Percentiles rank a stretch among this genome's conserved stretches.
phyloP scores from a whole-genome alignment of 495 filamentous ascomycete genomes.

The Amniculicola lignicola region DNA sequence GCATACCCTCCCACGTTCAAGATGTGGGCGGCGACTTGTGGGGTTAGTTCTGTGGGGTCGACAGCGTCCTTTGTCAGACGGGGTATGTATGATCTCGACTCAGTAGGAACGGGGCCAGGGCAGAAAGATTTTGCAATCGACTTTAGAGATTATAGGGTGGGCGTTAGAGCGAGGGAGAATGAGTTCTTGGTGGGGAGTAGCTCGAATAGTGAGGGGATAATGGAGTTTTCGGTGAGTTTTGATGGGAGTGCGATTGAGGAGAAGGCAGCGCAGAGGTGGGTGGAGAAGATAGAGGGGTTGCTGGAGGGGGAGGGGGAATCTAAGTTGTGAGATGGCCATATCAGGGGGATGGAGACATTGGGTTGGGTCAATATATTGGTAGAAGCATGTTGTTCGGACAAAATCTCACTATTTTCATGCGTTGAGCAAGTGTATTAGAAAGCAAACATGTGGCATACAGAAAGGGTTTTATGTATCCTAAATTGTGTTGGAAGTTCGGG shows the following conservation, averaged over 20 bases:
- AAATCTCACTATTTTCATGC: too few species aligned
- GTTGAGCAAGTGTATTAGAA: too few species aligned
- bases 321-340: conserved; percentile 9
- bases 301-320: conserved; percentile 25
- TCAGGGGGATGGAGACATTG: too few species aligned
- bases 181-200: conserved; percentile 41
- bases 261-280: conserved; percentile 34
- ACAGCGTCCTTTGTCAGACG: conserved; percentile 29
- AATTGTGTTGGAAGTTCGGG: too few species aligned
- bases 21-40: conserved; percentile 35
- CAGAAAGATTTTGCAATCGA: conserved; percentile 32
- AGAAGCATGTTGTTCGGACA: too few species aligned
- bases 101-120: conserved; percentile 3
- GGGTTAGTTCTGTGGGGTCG: conserved; percentile 39
- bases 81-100: conserved; percentile 8
- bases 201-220: conserved; percentile 27
- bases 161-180: conserved; percentile 37
- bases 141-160: conserved; percentile 19
- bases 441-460: too few species aligned
- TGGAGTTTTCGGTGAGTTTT: conserved; percentile 36
- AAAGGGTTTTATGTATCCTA: too few species aligned
- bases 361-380: too few species aligned
- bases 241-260: conserved; percentile 36
- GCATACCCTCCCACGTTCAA: conserved; percentile 33
- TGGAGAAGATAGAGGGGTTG: conserved; percentile 32